Percentiles rank a stretch among this genome's conserved stretches.
Conservation (phyloP, 2,329 filamentous ascomycete species). For the Colletotrichum destructivum region DNA sequence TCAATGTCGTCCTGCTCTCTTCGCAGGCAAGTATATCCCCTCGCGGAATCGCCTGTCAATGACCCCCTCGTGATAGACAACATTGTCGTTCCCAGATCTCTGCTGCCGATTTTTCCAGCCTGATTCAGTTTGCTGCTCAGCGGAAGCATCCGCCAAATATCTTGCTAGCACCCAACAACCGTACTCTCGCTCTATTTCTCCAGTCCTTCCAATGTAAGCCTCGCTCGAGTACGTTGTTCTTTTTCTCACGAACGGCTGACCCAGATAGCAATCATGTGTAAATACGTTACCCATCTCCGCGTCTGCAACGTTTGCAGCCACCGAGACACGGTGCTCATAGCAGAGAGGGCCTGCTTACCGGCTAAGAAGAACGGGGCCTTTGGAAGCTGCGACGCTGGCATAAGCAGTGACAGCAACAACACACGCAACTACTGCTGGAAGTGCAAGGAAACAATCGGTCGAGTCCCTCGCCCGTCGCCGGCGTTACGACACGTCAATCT, state of each 20-base stretch:
- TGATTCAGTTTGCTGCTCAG: not conserved
- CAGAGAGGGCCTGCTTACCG: slow-evolving; percentile 51
- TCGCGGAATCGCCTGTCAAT: not conserved
- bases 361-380: slow-evolving; percentile 52
- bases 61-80: not conserved
- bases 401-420: slow-evolving; percentile 48
- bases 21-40: not conserved
- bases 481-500: slow-evolving; percentile 28
- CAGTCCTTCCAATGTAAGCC: slow-evolving; percentile 1
- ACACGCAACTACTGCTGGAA: slow-evolving; percentile 54
- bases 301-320: slow-evolving; percentile 52
- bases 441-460: slow-evolving; percentile 50
- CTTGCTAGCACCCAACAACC: too few relatives aligned
- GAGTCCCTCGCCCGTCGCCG: slow-evolving; percentile 21
- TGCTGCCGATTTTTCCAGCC: slow-evolving; percentile 1
- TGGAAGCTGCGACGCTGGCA: slow-evolving; percentile 54
- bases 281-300: slow-evolving; percentile 54
- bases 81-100: not conserved
- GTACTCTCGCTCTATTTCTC: not conserved
- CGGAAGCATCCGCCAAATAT: not conserved
- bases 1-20: not conserved
- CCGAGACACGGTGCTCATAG: slow-evolving; percentile 56
- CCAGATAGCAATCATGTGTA: slow-evolving; percentile 52
- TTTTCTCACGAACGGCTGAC: not conserved
- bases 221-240: too few relatives aligned